A percentile compares a stretch with the other conserved stretches of the same genome.
Evolutionary conservation across 192 early-diverging fungal species (phyloP).

Genomic region (Diversispora eburnea): DNA sequence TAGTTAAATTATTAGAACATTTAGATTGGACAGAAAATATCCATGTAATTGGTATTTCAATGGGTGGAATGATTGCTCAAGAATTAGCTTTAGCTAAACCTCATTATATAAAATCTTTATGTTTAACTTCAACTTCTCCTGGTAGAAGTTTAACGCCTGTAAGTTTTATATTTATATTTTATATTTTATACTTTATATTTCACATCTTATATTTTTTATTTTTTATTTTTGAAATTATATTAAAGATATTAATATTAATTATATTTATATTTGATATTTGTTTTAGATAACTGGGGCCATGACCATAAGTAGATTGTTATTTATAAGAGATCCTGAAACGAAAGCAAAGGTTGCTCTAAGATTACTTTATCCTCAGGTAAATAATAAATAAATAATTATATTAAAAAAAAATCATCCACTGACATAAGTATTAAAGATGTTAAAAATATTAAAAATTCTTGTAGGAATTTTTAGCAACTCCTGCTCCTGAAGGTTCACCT

Average conservation of each 20-base stretch:
- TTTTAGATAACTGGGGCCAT: neutral
- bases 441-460: neutral
- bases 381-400: neutral
- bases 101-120: slow-evolving; percentile 53
- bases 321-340: neutral
- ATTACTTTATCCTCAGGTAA: slow-evolving; percentile 16
- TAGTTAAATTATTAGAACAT: slow-evolving; percentile 61
- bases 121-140: slow-evolving; percentile 58
- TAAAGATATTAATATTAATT: neutral
- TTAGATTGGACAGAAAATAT: slow-evolving; percentile 68
- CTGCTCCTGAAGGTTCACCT: neutral
- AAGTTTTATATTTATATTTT: no score
- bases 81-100: slow-evolving; percentile 62
- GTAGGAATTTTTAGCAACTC: neutral
- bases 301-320: neutral
- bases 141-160: slow-evolving; percentile 39
- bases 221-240: neutral
- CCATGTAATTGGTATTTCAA: slow-evolving; percentile 76
- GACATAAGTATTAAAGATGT: neutral
- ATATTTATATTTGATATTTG: neutral
- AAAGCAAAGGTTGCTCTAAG: neutral
- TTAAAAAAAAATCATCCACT: neutral
- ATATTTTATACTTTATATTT: no score
- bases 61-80: slow-evolving; percentile 86
- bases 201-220: no score